Evolutionary conservation across 805 yeast species (phyloP).

Genomic region (Metschnikowia lachancei): DNA sequence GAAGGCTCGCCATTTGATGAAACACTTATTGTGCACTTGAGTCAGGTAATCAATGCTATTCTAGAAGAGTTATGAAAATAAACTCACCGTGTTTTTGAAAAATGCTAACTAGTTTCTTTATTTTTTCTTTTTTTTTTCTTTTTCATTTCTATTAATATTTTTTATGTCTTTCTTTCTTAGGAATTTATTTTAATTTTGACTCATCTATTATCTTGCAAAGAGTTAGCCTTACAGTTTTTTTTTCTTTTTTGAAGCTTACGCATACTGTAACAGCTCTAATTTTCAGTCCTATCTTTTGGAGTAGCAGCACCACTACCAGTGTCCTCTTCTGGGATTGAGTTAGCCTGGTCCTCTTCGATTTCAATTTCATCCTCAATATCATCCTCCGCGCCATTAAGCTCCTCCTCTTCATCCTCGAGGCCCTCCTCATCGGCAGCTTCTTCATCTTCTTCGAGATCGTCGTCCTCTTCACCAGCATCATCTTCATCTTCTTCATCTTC

Average conservation of each 20-base stretch:
- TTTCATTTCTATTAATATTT: too few relatives aligned
- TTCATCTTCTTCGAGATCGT: constrained; percentile 16
- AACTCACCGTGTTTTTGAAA: not conserved
- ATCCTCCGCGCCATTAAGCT: constrained; percentile 12
- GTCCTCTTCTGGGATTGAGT: constrained; percentile 8
- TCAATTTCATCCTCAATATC: constrained; percentile 12
- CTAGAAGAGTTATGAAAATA: constrained; percentile 7
- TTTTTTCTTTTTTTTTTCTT: too few relatives aligned
- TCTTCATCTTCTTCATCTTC: constrained; percentile 31
- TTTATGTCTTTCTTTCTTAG: too few relatives aligned
- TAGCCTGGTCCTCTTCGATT: constrained; percentile 11
- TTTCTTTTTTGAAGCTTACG: too few relatives aligned
- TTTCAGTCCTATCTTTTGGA: constrained; percentile 16
- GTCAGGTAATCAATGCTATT: constrained; percentile 30
- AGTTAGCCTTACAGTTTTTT: too few relatives aligned
- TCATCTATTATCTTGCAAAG: too few relatives aligned
- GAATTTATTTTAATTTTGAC: too few relatives aligned
- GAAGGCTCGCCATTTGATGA: constrained; percentile 22
- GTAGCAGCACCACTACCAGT: constrained; percentile 19
- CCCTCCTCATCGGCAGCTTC: constrained; percentile 11
- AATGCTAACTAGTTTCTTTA: too few relatives aligned
- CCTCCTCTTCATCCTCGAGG: constrained; percentile 10
- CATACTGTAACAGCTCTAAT: not conserved
- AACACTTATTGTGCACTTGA: constrained; percentile 29
- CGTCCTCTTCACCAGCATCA: constrained; percentile 23